A percentile compares a stretch with the other conserved stretches of the same genome.
phyloP scores from a whole-genome alignment of 192 early-diverging fungal genomes.

The Coemansia sp. region DNA sequence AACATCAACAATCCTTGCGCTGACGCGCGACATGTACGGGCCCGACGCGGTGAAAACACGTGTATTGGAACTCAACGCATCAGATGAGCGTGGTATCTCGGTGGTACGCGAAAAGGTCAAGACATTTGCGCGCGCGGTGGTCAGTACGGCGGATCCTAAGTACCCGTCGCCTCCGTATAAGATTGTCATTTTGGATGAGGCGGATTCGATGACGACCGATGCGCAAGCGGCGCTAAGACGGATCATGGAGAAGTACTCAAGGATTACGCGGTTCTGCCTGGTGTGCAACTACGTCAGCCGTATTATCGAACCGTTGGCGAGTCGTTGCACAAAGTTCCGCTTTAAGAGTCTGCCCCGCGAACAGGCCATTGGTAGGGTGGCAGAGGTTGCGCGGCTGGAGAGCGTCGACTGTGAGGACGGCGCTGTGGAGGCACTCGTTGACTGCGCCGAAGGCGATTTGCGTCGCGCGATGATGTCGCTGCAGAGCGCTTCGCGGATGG shows the following conservation, averaged over 20 bases:
- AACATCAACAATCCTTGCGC: slow-evolving; percentile 90
- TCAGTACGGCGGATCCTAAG: slow-evolving; percentile 45
- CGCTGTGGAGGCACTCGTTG: slow-evolving; percentile 65
- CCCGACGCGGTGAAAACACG: slow-evolving; percentile 74
- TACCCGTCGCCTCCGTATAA: slow-evolving; percentile 84
- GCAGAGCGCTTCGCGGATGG: slow-evolving; percentile 76
- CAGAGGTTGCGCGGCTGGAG: slow-evolving; percentile 69
- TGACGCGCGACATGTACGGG: slow-evolving; percentile 67
- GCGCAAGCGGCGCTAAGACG: slow-evolving; percentile 90
- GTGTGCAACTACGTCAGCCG: slow-evolving; percentile 64
- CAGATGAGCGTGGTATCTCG: slow-evolving; percentile 95
- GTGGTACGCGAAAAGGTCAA: slow-evolving; percentile 92
- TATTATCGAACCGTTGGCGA: slow-evolving; percentile 92
- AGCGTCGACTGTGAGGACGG: slow-evolving; percentile 45
- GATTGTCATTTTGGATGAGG: slow-evolving; percentile 95
- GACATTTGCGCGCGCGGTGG: slow-evolving; percentile 80
- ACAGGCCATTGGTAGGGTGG: slow-evolving; percentile 62
- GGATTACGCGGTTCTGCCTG: slow-evolving; percentile 90
- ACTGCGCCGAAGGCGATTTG: slow-evolving; percentile 84
- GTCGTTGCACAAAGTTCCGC: slow-evolving; percentile 93
- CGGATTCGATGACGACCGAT: slow-evolving; percentile 93
- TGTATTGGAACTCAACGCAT: slow-evolving; percentile 94
- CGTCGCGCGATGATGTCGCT: slow-evolving; percentile 89
- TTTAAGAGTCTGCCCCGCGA: slow-evolving; percentile 78
- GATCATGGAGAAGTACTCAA: slow-evolving; percentile 94